These are phyloP conservation scores for Acidiella bohemica DNA, from an alignment of 495 filamentous ascomycete species.

Conservation along the genomic window DNA sequence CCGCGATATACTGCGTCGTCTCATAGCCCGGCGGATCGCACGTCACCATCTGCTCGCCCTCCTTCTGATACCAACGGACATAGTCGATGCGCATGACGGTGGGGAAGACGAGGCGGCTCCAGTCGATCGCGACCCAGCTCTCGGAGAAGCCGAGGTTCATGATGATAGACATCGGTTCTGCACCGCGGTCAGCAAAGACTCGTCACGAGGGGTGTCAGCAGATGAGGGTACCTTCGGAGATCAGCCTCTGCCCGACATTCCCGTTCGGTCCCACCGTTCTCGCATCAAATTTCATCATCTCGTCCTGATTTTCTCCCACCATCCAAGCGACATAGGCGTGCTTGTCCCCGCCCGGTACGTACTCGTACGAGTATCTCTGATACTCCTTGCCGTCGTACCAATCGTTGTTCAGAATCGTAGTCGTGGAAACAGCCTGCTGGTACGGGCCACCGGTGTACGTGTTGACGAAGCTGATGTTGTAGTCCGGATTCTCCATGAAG, in stretches of 20 bases:
- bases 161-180: slow-evolving; percentile 58
- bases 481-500: slow-evolving; percentile 23
- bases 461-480: slow-evolving; percentile 20
- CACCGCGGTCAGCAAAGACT: too few relatives aligned
- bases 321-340: slow-evolving; percentile 53
- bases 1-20: slow-evolving; percentile 55
- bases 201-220: too few relatives aligned
- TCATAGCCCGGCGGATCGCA: slow-evolving; percentile 61
- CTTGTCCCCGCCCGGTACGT: slow-evolving; percentile 42
- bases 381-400: slow-evolving; percentile 67
- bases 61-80: slow-evolving; percentile 57
- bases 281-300: slow-evolving; percentile 54
- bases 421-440: slow-evolving; percentile 61
- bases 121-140: slow-evolving; percentile 50
- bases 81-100: slow-evolving; percentile 63
- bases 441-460: slow-evolving; percentile 44
- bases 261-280: slow-evolving; percentile 56
- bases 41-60: slow-evolving; percentile 43
- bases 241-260: slow-evolving; percentile 55
- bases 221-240: too few relatives aligned
- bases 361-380: slow-evolving; percentile 62
- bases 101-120: slow-evolving; percentile 40
- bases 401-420: slow-evolving; percentile 57
- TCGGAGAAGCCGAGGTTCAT: slow-evolving; percentile 64
- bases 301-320: slow-evolving; percentile 45